phyloP scores from a whole-genome alignment of 768 basidiomycete species.

The Panus rudis region DNA sequence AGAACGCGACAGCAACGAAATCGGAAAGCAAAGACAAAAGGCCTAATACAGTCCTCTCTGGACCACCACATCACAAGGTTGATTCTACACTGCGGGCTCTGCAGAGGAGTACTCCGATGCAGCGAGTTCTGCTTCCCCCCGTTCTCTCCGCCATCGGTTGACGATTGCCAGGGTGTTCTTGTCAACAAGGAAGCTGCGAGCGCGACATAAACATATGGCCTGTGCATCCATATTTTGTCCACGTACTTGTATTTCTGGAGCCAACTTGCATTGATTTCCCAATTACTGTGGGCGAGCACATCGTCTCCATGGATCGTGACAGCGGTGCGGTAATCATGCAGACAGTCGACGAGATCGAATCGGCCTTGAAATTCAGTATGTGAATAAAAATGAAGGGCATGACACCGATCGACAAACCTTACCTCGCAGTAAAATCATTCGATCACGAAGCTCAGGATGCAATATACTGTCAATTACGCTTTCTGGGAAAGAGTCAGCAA shows the following conservation, averaged over 20 bases:
- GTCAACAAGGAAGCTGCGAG: slow-evolving; percentile 70
- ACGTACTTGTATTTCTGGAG: slow-evolving; percentile 75
- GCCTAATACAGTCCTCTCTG: not conserved
- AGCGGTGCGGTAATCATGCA: slow-evolving; percentile 62
- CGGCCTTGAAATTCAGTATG: slow-evolving; percentile 40
- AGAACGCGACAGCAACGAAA: not conserved
- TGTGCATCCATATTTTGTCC: too few species aligned
- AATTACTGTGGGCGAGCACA: slow-evolving; percentile 80
- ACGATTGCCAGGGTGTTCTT: slow-evolving; percentile 57
- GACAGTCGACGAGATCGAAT: slow-evolving; percentile 73
- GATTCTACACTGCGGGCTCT: slow-evolving; percentile 1
- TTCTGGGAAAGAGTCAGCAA: slow-evolving; percentile 38
- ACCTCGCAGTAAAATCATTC: slow-evolving; percentile 87
- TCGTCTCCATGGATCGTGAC: slow-evolving; percentile 86
- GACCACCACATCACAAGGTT: not conserved
- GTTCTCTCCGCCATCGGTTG: slow-evolving; percentile 85
- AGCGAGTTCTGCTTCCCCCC: slow-evolving; percentile 70
- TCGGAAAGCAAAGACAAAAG: too few species aligned
- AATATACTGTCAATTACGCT: slow-evolving; percentile 87
- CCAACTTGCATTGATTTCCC: slow-evolving; percentile 86
- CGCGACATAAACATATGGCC: too few species aligned
- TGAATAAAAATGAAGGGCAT: slow-evolving; percentile 8
- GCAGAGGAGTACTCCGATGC: slow-evolving; percentile 37
- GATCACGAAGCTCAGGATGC: slow-evolving; percentile 84
- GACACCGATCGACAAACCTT: slow-evolving; percentile 15